A percentile compares a stretch with the other conserved stretches of the same genome.
phyloP scores from a whole-genome alignment of 1,284 basidiomycete genomes.

The Tetrapyrgos nigripes region DNA sequence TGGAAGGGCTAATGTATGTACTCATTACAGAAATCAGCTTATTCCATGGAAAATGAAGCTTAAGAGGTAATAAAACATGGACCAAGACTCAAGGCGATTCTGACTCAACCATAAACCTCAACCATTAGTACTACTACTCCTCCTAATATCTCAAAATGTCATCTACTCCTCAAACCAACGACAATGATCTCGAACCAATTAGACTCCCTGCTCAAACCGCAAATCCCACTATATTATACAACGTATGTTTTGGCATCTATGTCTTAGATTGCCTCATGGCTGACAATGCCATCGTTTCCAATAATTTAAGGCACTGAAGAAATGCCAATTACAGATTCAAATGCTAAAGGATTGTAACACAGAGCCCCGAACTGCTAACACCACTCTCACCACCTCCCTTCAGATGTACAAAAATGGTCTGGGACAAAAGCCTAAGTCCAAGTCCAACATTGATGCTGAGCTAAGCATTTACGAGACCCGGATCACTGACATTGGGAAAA shows the following conservation, averaged over 20 bases:
- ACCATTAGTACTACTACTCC: conserved; percentile 1
- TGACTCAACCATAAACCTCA: background rate
- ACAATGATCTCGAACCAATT: background rate
- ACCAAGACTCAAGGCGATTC: no score
- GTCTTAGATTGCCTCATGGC: background rate
- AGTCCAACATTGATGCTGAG: background rate
- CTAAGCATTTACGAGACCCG: background rate
- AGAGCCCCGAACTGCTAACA: no score
- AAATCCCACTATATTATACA: background rate
- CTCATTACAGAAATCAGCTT: no score
- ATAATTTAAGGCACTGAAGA: background rate
- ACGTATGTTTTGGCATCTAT: background rate
- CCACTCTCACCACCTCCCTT: no score
- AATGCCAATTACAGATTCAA: no score
- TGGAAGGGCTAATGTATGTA: no score
- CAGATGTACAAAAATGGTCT: no score
- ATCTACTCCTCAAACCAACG: background rate
- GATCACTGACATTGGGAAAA: background rate
- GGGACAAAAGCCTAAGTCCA: no score
- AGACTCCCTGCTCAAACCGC: background rate
- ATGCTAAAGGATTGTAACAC: no score
- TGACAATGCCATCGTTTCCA: background rate
- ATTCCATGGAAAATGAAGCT: no score
- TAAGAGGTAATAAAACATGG: no score
- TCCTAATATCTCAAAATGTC: background rate